Evolutionary conservation across 2,329 filamentous ascomycete species (phyloP), one percentile per base, ranked within the genome.

Genomic region (Ophiostoma ulmi): DNA sequence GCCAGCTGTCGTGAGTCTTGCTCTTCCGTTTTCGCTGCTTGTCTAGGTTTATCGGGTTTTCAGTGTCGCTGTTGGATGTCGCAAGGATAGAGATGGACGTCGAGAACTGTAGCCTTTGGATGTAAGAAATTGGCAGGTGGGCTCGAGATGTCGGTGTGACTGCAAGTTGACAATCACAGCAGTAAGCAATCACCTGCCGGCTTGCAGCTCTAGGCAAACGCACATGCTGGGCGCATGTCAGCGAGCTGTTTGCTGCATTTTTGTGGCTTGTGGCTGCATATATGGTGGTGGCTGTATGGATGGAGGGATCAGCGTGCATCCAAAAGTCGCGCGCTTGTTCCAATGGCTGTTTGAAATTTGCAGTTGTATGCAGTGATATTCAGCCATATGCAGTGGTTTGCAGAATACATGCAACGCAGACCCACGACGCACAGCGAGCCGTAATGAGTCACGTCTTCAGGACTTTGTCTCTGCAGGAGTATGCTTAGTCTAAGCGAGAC

Each of bases 391-490:
- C 22, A 58, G 52, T 58, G 39, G 44, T 48, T 31, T 31, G 31
- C 39, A 44, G 14, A 13, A 58, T 31, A 22, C 52, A 58, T 58
- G 52, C 22, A 17, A 58, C 52, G 22, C 52, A 63, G 26, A 17
- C n/a, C n/a, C 52, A 58, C 52, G 26, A 17, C n/a, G 52, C 52
- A 58, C 52, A 58, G 26, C 13, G 26, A 63, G 58, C 58, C 26
- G 58, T 58, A 58, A 17, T 58, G 52, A 58, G 52, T 58, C 52
- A 58, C 52, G 52, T 58, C 52, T 17, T 26, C 44, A 26, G 52
- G 20, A 22, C 52, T 58, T 58, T 31, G 31, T 31, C 31, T 31
- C 31, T 31, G 31, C 31, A 31, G 31, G 31, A 31, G 44, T 14
- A 14, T 20, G 44, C n/a, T 58, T 44, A 13, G 39, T 44, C 39